A percentile compares a stretch with the other conserved stretches of the same genome.
These are phyloP conservation scores for Colletotrichum cordylinicola DNA, from an alignment of 2,329 filamentous ascomycete species.

Conservation along the genomic window DNA sequence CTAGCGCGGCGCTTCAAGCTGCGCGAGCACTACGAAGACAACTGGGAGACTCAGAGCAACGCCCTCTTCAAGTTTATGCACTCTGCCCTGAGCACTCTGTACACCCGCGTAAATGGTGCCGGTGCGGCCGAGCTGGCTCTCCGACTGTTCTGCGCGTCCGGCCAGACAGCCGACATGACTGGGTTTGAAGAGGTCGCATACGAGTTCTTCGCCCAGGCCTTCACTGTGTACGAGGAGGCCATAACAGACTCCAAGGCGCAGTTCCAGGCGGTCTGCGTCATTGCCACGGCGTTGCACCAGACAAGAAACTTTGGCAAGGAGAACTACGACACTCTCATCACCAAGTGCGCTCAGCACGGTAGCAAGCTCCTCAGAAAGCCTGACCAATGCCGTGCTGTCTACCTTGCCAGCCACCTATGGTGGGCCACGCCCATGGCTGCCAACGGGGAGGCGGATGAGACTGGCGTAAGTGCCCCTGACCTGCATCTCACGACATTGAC, in stretches of 20 bases:
- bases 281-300: conserved; percentile 87
- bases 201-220: conserved; percentile 97
- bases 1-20: conserved; percentile 88
- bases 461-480: conserved; percentile 63
- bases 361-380: conserved; percentile 98
- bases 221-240: conserved; percentile 96
- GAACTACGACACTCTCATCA: conserved; percentile 98
- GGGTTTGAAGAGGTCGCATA: conserved; percentile 96
- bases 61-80: conserved; percentile 96
- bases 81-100: conserved; percentile 83
- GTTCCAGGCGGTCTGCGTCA: conserved; percentile 96
- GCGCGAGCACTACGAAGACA: conserved; percentile 80
- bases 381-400: conserved; percentile 96
- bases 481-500: conserved; percentile 15
- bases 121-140: conserved; percentile 87
- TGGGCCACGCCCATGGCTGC: conserved; percentile 88
- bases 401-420: conserved; percentile 96
- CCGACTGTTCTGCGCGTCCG: conserved; percentile 88
- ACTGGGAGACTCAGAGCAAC: conserved; percentile 70
- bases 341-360: conserved; percentile 94
- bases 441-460: conserved; percentile 81
- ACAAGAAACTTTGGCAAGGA: conserved; percentile 92
- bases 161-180: conserved; percentile 89
- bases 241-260: conserved; percentile 96
- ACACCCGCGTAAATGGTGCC: conserved; percentile 78